Evolutionary conservation across 2,329 filamentous ascomycete species (phyloP).

Genomic region (Alternaria sp.): DNA sequence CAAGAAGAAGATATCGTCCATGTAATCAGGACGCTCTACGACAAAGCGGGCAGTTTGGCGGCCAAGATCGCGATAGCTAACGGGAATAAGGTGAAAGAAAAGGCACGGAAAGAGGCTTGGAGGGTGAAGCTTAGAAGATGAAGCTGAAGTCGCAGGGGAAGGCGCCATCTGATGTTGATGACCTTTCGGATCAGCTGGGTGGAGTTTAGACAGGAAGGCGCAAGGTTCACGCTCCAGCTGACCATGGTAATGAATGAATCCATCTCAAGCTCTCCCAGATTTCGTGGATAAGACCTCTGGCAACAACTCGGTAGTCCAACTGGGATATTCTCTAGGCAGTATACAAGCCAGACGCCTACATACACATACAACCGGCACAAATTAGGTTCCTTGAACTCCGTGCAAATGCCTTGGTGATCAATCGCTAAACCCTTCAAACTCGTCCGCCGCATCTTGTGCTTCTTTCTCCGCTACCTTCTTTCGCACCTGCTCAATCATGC

Average conservation of each 20-base stretch:
- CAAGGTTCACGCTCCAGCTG: background rate
- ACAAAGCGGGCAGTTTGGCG: background rate
- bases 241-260: background rate
- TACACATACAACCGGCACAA: background rate
- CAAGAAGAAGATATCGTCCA: background rate
- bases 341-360: background rate
- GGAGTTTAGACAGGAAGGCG: background rate
- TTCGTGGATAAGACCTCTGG: background rate
- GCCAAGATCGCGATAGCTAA: background rate
- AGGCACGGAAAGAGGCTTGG: background rate
- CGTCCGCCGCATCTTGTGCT: constrained; percentile 36
- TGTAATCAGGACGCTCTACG: background rate
- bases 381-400: background rate
- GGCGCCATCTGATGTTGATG: background rate
- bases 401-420: constrained; percentile 6
- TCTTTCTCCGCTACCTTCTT: constrained; percentile 39
- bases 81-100: background rate
- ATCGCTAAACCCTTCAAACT: constrained; percentile 51
- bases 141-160: background rate
- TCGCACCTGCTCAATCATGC: constrained; percentile 44
- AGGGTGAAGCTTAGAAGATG: background rate
- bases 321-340: background rate
- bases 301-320: background rate
- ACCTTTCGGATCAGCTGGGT: background rate
- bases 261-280: background rate